A percentile compares a stretch with the other conserved stretches of the same genome.
phyloP scores from a whole-genome alignment of 495 filamentous ascomycete genomes.

The Penicillium canariense region DNA sequence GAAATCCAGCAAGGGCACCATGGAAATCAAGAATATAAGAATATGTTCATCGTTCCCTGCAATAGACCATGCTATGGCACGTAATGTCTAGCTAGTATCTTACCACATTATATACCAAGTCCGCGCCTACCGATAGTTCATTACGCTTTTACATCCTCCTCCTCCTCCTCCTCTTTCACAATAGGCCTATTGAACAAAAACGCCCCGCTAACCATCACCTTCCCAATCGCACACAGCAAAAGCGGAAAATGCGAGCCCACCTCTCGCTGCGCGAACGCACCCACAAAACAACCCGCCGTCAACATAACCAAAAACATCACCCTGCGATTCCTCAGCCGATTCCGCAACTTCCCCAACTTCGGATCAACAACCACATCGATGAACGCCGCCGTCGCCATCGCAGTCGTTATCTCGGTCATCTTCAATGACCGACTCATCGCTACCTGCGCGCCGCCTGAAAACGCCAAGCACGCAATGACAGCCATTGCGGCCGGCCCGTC shows the following conservation, averaged over 20 bases:
- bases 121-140: no score
- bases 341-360: conserved; percentile 38
- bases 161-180: neutral
- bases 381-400: conserved; percentile 66
- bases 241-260: conserved; percentile 18
- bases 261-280: conserved; percentile 34
- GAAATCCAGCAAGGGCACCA: no score
- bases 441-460: conserved; percentile 58
- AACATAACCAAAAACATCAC: conserved; percentile 50
- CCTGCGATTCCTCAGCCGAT: conserved; percentile 51
- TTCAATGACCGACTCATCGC: conserved; percentile 52
- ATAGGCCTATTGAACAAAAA: conserved; percentile 22
- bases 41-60: no score
- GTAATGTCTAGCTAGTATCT: neutral
- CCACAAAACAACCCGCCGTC: conserved; percentile 51
- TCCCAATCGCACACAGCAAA: conserved; percentile 22
- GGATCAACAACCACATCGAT: conserved; percentile 59
- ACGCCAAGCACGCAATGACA: conserved; percentile 52
- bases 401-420: conserved; percentile 63
- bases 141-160: neutral
- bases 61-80: neutral
- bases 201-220: conserved; percentile 14
- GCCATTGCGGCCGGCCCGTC: conserved; percentile 36
- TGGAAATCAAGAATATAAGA: no score
- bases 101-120: neutral